Evolutionary conservation across 768 basidiomycete species (phyloP).

Genomic region (Rickenella mellea): DNA sequence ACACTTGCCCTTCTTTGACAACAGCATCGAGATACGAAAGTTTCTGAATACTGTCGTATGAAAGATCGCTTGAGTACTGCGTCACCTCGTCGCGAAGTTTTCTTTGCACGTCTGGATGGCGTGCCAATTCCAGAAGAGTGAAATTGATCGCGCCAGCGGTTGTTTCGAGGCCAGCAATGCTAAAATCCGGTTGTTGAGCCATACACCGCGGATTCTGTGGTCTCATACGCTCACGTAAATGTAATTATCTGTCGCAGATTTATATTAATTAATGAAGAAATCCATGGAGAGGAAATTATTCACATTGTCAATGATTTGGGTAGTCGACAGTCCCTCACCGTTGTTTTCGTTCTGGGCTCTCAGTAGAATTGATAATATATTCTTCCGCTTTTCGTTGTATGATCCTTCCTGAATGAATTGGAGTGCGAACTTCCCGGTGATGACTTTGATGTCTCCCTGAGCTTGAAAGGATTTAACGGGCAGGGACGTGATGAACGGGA

Average conservation of each 20-base stretch:
- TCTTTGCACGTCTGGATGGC: conserved; percentile 33
- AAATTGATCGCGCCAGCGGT: conserved; percentile 17
- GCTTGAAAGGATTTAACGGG: conserved; percentile 17
- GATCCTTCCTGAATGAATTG: conserved; percentile 15
- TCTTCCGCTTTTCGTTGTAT: conserved; percentile 7
- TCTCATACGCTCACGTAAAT: conserved; percentile 21
- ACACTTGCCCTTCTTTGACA: conserved; percentile 32
- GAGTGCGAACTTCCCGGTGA: conserved; percentile 15
- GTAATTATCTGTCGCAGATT: conserved; percentile 22
- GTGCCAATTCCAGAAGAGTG: conserved; percentile 36
- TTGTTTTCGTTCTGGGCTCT: conserved; percentile 7
- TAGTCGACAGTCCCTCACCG: conserved; percentile 5
- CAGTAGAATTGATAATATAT: conserved; percentile 19
- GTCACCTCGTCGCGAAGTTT: conserved; percentile 33
- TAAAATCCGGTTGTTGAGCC: no score
- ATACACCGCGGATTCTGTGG: no score
- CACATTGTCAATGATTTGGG: conserved; percentile 16
- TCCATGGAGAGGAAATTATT: no score
- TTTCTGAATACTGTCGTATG: conserved; percentile 37
- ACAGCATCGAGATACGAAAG: conserved; percentile 50
- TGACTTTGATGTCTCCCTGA: conserved; percentile 18
- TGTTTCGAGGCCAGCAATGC: conserved; percentile 21
- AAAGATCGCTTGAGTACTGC: conserved; percentile 37
- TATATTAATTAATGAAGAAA: no score
- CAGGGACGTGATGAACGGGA: conserved; percentile 17